Evolutionary conservation across 192 early-diverging fungal species (phyloP), one percentile per base, ranked within the genome.

Genomic region (Phlyctochytrium arcticum): DNA sequence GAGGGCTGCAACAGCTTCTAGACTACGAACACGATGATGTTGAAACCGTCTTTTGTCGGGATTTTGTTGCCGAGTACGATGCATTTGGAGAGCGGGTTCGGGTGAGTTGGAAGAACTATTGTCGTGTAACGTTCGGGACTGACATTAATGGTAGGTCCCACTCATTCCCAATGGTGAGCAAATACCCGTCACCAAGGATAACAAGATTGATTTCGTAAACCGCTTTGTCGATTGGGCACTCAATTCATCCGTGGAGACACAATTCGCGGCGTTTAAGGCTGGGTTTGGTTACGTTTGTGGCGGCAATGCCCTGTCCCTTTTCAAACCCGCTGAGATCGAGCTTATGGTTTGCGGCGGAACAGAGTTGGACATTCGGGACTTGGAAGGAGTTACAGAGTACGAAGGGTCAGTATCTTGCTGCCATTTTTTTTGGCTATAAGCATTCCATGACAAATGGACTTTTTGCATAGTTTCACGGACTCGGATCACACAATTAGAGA

Each of bases 201-300:
- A 96, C 71, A 79, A 86, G 32, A 62, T 71, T 27, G 80, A 80
- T 23, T 96, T 88, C 70, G 91, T 94, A 10, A 71, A 77, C 2
- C 80, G 81, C 36, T 90, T 91, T 35, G 75, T 88, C 34, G 64
- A 84, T 27, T 90, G 87, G 68, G 75, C 89, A 57, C 79, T 85
- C 42, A 84, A 82, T 47, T 77, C 84, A 36, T 80, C 84, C 9
- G 76, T 87, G 15, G 60, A 57, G 10, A 75, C 68, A 46, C 89
- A 81, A 57, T 90, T 91, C 65, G 76, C 65, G 7, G 94, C 94
- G 0, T 76, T 96, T 57, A 84, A 86, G 35, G 74, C 81, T 15
- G 94, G 94, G 0, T 90, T 96, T 62, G 68, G 80, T 33, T 75
- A 88, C 35, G 85, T 88, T 17, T 88, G 87, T 60, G 87, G 84